Conservation (phyloP, 2,329 filamentous ascomycete species). For the Penicillium sp. region DNA sequence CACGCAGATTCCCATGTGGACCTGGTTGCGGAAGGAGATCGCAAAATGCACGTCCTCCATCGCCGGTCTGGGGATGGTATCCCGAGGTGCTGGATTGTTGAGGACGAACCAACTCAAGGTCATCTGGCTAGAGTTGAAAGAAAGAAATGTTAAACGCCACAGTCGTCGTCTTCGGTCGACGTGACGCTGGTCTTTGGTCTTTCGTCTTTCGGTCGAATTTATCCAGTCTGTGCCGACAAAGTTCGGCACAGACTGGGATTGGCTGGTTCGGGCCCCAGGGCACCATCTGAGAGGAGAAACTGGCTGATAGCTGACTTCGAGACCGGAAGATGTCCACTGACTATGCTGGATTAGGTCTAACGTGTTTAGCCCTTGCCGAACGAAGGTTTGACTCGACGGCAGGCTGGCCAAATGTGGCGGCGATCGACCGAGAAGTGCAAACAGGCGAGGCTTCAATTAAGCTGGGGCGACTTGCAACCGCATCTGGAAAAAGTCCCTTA, state of each 20-base stretch:
- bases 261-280: background rate
- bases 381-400: background rate
- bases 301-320: background rate
- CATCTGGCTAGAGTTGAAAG: background rate
- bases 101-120: background rate
- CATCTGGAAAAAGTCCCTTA: background rate
- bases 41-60: background rate
- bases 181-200: background rate
- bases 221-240: background rate
- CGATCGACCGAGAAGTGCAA: background rate
- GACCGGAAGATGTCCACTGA: background rate
- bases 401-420: constrained; percentile 1
- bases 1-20: background rate
- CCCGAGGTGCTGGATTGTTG: background rate
- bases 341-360: constrained; percentile 4
- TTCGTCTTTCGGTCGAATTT: background rate
- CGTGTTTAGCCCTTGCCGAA: background rate
- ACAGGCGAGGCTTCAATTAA: background rate
- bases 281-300: background rate
- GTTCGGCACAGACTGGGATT: background rate
- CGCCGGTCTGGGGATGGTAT: constrained; percentile 1
- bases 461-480: background rate
- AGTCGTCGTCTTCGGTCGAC: background rate
- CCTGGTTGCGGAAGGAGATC: background rate
- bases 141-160: constrained; percentile 6